Evolutionary conservation across 768 basidiomycete species (phyloP), one percentile per base, ranked within the genome.

Genomic region (Neoboletus subvelutipes): DNA sequence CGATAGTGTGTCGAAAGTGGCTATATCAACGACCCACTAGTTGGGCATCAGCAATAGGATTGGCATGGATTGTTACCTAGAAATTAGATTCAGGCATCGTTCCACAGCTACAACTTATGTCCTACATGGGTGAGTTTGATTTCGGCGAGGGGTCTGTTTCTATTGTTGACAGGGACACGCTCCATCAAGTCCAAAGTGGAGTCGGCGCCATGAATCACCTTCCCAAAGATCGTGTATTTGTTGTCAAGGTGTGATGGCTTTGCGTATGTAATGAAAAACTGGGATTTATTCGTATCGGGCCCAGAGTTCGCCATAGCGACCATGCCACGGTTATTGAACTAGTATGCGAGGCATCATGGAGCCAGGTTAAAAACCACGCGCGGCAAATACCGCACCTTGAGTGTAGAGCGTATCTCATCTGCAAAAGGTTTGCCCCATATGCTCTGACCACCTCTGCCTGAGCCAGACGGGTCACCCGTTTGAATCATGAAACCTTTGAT

Each of bases 221-320:
- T 93, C 55, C 94, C 96, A 58, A 98, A 86, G 51, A 98, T 97
- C 17, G 93, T 93, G 73, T 91, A 90, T 70, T 97, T 98, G 61
- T 87, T 87, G 68, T 99, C 96, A 17, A 99, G 83, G 70, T 97
- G 95, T 1, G 91, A 75, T 64, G 98, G 96, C 71, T 98, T 98
- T 2, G 88, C 77, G 69, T 98, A 98, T 4, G 92, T 86, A 67
- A 94, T 80, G 70, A 93, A 93, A 71, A 93, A 93, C 69, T 94
- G 90, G 43, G 80, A 88, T 74, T 96, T 98, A 77, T 98, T 99
- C 34, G 90, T 85, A 70, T 97, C 92, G 11, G 87, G 86, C 1
- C 97, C 97, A 9, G 92, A 88, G 74, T 98, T 99, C 54, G 97
- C 97, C 95, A 98, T 98, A 29, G 97, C 97, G 17, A 98, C 87